Evolutionary conservation across 352 stramenopile genomes (phyloP).

Genomic region (Phytophthora pisi): DNA sequence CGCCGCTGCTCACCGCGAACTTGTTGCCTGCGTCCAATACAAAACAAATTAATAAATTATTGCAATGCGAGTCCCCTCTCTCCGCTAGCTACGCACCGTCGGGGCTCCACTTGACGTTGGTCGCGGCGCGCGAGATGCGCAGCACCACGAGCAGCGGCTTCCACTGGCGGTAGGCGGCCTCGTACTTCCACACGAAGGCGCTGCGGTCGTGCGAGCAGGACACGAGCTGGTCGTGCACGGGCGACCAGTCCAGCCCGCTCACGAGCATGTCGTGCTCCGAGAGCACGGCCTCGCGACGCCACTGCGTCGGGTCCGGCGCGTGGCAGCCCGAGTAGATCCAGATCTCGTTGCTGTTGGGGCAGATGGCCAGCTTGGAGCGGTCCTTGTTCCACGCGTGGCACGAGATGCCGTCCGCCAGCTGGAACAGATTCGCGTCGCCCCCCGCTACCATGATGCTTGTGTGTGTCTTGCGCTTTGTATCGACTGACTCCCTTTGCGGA

Average conservation of each 20-base stretch:
- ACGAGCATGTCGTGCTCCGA: conserved; percentile 95
- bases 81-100: conserved; percentile 58
- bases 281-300: conserved; percentile 86
- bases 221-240: conserved; percentile 93
- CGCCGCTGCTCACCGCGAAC: conserved; percentile 92
- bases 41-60: background rate
- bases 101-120: conserved; percentile 94
- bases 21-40: conserved; percentile 71
- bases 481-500: conserved; percentile 32
- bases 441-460: conserved; percentile 19
- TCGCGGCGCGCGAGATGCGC: conserved; percentile 90
- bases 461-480: conserved; percentile 31
- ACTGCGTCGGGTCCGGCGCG: conserved; percentile 73
- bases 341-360: conserved; percentile 93
- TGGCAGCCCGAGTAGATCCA: conserved; percentile 92
- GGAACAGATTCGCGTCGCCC: conserved; percentile 71
- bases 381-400: conserved; percentile 94
- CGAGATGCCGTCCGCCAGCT: conserved; percentile 84
- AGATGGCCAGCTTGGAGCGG: conserved; percentile 89
- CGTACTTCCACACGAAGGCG: conserved; percentile 95
- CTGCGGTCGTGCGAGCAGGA: conserved; percentile 95
- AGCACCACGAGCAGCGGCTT: conserved; percentile 93
- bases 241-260: conserved; percentile 92
- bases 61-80: background rate
- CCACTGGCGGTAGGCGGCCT: conserved; percentile 86